phyloP scores from a whole-genome alignment of 2,329 filamentous ascomycete genomes.

The Chrysoporthe austroafricana region DNA sequence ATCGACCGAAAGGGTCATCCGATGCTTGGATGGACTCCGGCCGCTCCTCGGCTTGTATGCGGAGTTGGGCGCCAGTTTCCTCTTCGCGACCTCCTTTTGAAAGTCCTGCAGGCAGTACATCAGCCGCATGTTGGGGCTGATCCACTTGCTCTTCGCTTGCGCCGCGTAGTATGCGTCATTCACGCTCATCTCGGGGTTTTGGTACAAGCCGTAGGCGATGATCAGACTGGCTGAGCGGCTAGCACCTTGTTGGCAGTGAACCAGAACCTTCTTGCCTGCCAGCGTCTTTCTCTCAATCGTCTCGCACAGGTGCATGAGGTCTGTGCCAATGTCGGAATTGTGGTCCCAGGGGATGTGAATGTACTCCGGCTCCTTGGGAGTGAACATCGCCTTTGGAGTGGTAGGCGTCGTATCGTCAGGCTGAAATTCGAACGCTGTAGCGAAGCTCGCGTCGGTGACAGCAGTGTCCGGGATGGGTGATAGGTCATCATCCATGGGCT shows the following conservation, averaged over 20 bases:
- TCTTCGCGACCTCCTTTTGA: slow-evolving; percentile 64
- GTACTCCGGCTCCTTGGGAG: slow-evolving; percentile 70
- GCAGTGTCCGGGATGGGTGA: slow-evolving; percentile 61
- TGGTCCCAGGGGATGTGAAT: slow-evolving; percentile 89
- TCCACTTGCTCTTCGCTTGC: slow-evolving; percentile 82
- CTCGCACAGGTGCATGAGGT: slow-evolving; percentile 76
- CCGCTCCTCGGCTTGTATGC: slow-evolving; percentile 54
- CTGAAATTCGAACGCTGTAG: slow-evolving; percentile 64
- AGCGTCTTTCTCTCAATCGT: slow-evolving; percentile 73
- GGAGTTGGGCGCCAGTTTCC: slow-evolving; percentile 48
- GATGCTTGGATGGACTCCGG: slow-evolving; percentile 63
- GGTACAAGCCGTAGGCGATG: slow-evolving; percentile 83
- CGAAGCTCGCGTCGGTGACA: slow-evolving; percentile 59
- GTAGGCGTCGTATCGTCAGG: slow-evolving; percentile 54
- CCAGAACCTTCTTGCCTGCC: slow-evolving; percentile 76
- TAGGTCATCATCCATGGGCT: slow-evolving; percentile 38
- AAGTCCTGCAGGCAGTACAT: slow-evolving; percentile 90
- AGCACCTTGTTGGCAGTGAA: slow-evolving; percentile 86
- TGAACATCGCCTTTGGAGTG: slow-evolving; percentile 57
- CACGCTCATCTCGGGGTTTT: slow-evolving; percentile 74
- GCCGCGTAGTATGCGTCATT: slow-evolving; percentile 84
- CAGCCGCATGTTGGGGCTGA: slow-evolving; percentile 88
- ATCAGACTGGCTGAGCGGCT: slow-evolving; percentile 85
- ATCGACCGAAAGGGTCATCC: slow-evolving; percentile 63
- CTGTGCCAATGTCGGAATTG: slow-evolving; percentile 81